phyloP scores from a whole-genome alignment of 805 yeast species.

The Zygotorulaspora florentina region DNA sequence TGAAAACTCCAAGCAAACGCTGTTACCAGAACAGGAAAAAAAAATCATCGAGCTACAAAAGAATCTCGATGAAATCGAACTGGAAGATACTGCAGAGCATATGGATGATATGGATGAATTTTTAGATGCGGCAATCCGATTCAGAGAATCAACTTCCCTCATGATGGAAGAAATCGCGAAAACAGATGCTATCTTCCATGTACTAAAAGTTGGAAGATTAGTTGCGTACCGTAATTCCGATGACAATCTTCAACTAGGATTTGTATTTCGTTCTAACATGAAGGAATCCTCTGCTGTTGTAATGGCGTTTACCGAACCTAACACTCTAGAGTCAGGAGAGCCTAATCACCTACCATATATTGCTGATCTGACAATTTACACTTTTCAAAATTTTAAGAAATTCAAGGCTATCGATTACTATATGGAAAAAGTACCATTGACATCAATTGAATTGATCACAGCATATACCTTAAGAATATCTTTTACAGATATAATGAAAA shows the following conservation, averaged over 20 bases:
- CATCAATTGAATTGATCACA: constrained; percentile 31
- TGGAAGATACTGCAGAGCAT: constrained; percentile 37
- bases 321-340: constrained; percentile 24
- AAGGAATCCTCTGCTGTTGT: constrained; percentile 26
- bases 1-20: constrained; percentile 81
- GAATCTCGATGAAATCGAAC: constrained; percentile 39
- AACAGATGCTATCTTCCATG: constrained; percentile 45
- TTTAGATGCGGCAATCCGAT: constrained; percentile 44
- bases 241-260: constrained; percentile 42
- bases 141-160: constrained; percentile 41
- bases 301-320: constrained; percentile 34
- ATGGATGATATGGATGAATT: constrained; percentile 43
- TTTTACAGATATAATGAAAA: constrained; percentile 28
- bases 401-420: constrained; percentile 32
- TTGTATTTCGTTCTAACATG: constrained; percentile 42
- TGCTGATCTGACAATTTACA: constrained; percentile 28
- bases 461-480: constrained; percentile 25
- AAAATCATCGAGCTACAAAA: constrained; percentile 52
- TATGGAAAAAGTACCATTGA: constrained; percentile 28
- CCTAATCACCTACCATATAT: constrained; percentile 38
- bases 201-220: constrained; percentile 52
- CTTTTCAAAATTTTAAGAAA: constrained; percentile 23
- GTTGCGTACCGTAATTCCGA: constrained; percentile 52
- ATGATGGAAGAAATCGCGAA: constrained; percentile 47
- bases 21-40: constrained; percentile 80